phyloP scores from a whole-genome alignment of 768 basidiomycete genomes.

The Calocybe gangraenosa region DNA sequence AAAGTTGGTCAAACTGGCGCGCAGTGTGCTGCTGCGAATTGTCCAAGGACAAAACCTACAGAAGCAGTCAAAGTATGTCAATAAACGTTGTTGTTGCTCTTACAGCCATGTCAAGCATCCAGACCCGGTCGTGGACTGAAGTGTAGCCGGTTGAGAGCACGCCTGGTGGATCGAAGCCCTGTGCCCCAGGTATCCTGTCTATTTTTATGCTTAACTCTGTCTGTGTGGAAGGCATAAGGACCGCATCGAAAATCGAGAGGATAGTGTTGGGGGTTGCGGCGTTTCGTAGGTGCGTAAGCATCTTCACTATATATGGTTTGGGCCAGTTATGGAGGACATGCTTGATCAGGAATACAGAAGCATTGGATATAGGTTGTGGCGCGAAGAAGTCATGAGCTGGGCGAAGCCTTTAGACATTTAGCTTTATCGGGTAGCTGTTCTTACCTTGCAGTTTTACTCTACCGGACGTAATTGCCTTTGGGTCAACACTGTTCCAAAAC shows the following conservation, averaged over 20 bases:
- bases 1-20: conserved; percentile 1
- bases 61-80: not conserved
- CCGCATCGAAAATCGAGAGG: conserved; percentile 33
- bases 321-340: no score
- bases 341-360: no score
- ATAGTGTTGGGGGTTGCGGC: conserved; percentile 29
- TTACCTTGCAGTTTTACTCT: not conserved
- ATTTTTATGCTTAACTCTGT: not conserved
- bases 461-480: conserved; percentile 2
- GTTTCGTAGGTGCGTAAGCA: no score
- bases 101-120: conserved; percentile 7
- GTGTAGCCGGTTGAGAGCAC: conserved; percentile 9
- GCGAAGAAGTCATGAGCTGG: conserved; percentile 30
- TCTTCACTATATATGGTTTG: no score
- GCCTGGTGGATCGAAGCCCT: conserved; percentile 3
- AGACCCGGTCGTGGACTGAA: conserved; percentile 6
- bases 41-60: conserved; percentile 10
- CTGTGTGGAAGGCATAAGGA: conserved; percentile 23
- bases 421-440: not conserved
- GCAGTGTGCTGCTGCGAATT: conserved; percentile 7
- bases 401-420: not conserved
- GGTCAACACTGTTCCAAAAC: conserved; percentile 7
- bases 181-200: conserved; percentile 2
- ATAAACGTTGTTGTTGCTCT: not conserved
- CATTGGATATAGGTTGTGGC: no score